Evolutionary conservation across 1,284 basidiomycete genomes (phyloP).

Genomic region (Bondarzewia mesenterica): DNA sequence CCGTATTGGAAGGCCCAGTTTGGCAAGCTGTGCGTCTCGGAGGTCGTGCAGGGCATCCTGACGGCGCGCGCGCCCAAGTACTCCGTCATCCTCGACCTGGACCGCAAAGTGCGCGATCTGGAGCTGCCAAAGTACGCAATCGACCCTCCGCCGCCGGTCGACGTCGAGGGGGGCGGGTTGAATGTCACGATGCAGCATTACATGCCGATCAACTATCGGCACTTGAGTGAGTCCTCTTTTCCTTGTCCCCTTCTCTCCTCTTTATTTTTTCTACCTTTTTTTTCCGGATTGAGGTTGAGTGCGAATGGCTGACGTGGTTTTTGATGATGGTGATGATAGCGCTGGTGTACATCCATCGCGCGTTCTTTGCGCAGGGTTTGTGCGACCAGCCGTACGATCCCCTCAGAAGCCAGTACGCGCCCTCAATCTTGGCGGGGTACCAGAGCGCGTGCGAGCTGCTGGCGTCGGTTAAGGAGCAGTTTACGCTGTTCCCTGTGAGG

Average conservation of each 20-base stretch:
- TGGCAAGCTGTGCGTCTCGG: slow-evolving; percentile 55
- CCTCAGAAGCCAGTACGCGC: slow-evolving; percentile 51
- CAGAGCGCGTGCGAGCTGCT: slow-evolving; percentile 55
- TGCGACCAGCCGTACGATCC: slow-evolving; percentile 49
- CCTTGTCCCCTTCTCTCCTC: neutral
- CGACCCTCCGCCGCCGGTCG: slow-evolving; percentile 25
- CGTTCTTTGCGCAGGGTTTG: slow-evolving; percentile 59
- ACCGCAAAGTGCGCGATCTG: slow-evolving; percentile 36
- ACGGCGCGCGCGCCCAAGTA: slow-evolving; percentile 43
- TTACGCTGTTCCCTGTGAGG: slow-evolving; percentile 45
- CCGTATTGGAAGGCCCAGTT: slow-evolving; percentile 62
- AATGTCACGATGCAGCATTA: slow-evolving; percentile 46
- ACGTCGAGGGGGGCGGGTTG: slow-evolving; percentile 27
- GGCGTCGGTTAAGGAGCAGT: slow-evolving; percentile 39
- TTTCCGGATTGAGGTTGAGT: neutral
- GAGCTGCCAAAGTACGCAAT: slow-evolving; percentile 38
- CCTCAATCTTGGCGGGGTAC: slow-evolving; percentile 63
- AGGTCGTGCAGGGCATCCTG: slow-evolving; percentile 44
- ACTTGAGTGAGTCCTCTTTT: slow-evolving; percentile 39
- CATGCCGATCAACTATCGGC: slow-evolving; percentile 61
- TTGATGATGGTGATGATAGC: slow-evolving; percentile 33
- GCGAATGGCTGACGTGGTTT: neutral
- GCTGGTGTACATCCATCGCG: slow-evolving; percentile 57
- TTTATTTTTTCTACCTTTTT: neutral
- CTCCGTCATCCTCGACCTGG: slow-evolving; percentile 33